A percentile compares a stretch with the other conserved stretches of the same genome.
phyloP scores from a whole-genome alignment of 2,329 filamentous ascomycete species.

The Fusarium sp. region DNA sequence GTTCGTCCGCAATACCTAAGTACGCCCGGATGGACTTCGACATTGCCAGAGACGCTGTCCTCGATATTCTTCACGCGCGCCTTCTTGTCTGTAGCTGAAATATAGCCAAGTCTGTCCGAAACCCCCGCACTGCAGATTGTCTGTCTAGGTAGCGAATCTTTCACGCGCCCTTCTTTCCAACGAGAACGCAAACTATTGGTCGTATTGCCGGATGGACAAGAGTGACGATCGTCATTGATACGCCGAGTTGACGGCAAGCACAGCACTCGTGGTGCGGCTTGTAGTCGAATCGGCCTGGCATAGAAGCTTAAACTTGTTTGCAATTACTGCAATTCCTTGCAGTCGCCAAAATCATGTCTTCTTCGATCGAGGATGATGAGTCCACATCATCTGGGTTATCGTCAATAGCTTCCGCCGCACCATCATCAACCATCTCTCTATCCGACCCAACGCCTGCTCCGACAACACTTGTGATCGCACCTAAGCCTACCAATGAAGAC shows the following conservation, averaged over 20 bases:
- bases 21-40: slow-evolving; percentile 30
- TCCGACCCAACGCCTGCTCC: slow-evolving; percentile 27
- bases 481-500: slow-evolving; percentile 32
- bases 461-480: slow-evolving; percentile 18
- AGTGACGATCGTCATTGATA: slow-evolving; percentile 28
- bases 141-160: slow-evolving; percentile 5
- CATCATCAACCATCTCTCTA: slow-evolving; percentile 25
- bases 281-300: slow-evolving; percentile 31
- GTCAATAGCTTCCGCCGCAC: slow-evolving; percentile 23
- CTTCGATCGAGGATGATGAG: slow-evolving; percentile 28
- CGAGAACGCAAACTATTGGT: slow-evolving; percentile 7
- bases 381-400: slow-evolving; percentile 11
- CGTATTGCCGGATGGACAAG: slow-evolving; percentile 37
- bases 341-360: slow-evolving; percentile 26
- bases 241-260: slow-evolving; percentile 38
- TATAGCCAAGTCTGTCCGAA: slow-evolving; percentile 4
- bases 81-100: slow-evolving; percentile 20
- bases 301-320: not conserved
- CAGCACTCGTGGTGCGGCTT: slow-evolving; percentile 24
- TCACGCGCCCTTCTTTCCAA: not conserved
- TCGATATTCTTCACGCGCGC: slow-evolving; percentile 17
- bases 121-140: not conserved
- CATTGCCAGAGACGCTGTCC: slow-evolving; percentile 15
- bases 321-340: slow-evolving; percentile 6
- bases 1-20: slow-evolving; percentile 4